A percentile compares a stretch with the other conserved stretches of the same genome.
Conservation (phyloP, 2,329 filamentous ascomycete genomes). For the Phyllosticta citrichinensis region DNA sequence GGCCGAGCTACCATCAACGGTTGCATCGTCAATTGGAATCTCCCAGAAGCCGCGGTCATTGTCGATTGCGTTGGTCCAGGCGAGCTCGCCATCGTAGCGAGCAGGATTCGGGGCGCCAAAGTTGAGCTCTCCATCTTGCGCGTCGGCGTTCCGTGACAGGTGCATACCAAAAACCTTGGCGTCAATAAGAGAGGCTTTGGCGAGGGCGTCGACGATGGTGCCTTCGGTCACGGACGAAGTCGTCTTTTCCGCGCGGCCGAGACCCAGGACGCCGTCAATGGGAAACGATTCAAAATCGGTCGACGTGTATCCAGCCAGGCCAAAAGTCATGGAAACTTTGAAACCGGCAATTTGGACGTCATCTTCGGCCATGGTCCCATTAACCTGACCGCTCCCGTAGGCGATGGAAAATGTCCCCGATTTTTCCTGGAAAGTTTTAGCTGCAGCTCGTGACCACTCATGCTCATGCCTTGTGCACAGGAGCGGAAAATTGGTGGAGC, state of each 20-base stretch:
- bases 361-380: conserved; percentile 57
- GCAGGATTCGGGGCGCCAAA: conserved; percentile 61
- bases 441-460: not conserved
- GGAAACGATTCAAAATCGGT: conserved; percentile 66
- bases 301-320: conserved; percentile 61
- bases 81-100: conserved; percentile 58
- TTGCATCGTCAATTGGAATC: conserved; percentile 56
- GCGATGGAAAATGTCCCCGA: conserved; percentile 51
- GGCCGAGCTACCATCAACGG: conserved; percentile 47
- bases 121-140: conserved; percentile 65
- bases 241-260: conserved; percentile 49
- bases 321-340: conserved; percentile 56
- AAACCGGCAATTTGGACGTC: conserved; percentile 57
- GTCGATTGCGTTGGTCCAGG: conserved; percentile 49
- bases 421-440: conserved; percentile 28
- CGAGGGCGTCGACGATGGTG: conserved; percentile 57
- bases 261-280: conserved; percentile 78
- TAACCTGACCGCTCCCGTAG: conserved; percentile 70
- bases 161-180: conserved; percentile 62
- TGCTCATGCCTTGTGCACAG: not conserved
- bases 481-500: not conserved
- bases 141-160: conserved; percentile 57
- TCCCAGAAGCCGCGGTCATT: conserved; percentile 57
- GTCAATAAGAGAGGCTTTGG: conserved; percentile 45
- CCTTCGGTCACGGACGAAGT: conserved; percentile 40